Percentiles rank a stretch among this genome's conserved stretches.
Conservation (phyloP, 2,329 filamentous ascomycete species). For the Fusarium dimerum region DNA sequence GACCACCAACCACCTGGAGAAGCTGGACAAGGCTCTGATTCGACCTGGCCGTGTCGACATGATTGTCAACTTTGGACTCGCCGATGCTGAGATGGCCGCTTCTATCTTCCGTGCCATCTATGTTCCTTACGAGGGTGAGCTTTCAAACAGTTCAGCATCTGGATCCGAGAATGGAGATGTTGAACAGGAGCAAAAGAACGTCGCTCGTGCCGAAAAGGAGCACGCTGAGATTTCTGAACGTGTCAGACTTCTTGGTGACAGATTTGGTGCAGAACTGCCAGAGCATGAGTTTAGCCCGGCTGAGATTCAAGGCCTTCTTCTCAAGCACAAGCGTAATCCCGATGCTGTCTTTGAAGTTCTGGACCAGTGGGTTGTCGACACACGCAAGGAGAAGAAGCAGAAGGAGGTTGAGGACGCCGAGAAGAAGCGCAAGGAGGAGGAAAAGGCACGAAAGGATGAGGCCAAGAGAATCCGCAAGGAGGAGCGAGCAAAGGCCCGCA, state of each 20-base stretch:
- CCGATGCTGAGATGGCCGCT: slow-evolving; percentile 53
- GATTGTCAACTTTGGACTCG: slow-evolving; percentile 56
- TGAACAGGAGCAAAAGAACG: slow-evolving; percentile 32
- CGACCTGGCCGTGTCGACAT: slow-evolving; percentile 64
- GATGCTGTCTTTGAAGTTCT: slow-evolving; percentile 48
- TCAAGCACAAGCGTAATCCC: slow-evolving; percentile 56
- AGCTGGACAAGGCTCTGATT: slow-evolving; percentile 62
- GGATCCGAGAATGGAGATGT: slow-evolving; percentile 17
- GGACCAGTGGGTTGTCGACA: slow-evolving; percentile 51
- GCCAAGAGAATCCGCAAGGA: slow-evolving; percentile 31
- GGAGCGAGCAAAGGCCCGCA: slow-evolving; percentile 26
- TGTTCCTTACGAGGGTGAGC: slow-evolving; percentile 47
- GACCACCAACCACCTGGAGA: slow-evolving; percentile 66
- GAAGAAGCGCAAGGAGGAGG: slow-evolving; percentile 40
- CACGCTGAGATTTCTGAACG: slow-evolving; percentile 38
- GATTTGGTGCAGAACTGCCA: slow-evolving; percentile 55
- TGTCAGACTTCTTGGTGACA: slow-evolving; percentile 47
- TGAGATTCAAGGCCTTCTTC: slow-evolving; percentile 60
- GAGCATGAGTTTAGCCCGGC: slow-evolving; percentile 59
- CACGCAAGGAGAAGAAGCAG: slow-evolving; percentile 50
- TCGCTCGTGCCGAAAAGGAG: slow-evolving; percentile 31
- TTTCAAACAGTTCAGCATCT: not conserved
- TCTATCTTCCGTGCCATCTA: slow-evolving; percentile 62
- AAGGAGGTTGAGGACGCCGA: slow-evolving; percentile 45
- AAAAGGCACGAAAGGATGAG: slow-evolving; percentile 33